Evolutionary conservation across 495 filamentous ascomycete species (phyloP).

Genomic region (Penicillium malachiteum): DNA sequence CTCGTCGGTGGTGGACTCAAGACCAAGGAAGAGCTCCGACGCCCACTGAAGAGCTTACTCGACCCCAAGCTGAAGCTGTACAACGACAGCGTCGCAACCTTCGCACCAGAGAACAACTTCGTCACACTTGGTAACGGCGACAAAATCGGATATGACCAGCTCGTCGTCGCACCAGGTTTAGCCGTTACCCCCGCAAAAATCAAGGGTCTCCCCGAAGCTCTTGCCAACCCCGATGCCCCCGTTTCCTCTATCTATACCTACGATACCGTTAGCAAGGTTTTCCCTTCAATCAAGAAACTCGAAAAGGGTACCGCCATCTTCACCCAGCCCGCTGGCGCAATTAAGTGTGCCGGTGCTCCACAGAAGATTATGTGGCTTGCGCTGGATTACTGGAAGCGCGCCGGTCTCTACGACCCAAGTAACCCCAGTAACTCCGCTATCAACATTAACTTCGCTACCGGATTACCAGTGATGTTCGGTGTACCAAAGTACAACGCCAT

Average conservation of each 20-base stretch:
- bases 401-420: conserved; percentile 54
- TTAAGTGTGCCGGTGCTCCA: conserved; percentile 70
- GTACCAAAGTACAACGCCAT: conserved; percentile 66
- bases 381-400: conserved; percentile 61
- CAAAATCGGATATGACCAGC: conserved; percentile 61
- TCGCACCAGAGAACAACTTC: conserved; percentile 57
- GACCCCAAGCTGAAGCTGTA: conserved; percentile 64
- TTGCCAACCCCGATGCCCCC: conserved; percentile 51
- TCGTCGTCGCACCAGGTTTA: conserved; percentile 65
- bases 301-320: conserved; percentile 62
- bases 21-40: conserved; percentile 51
- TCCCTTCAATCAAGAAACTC: conserved; percentile 53
- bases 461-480: conserved; percentile 62
- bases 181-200: conserved; percentile 54
- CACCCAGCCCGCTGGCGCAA: conserved; percentile 63
- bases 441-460: conserved; percentile 64
- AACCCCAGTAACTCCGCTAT: conserved; percentile 47
- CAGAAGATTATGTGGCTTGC: conserved; percentile 74
- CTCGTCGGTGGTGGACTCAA: conserved; percentile 66
- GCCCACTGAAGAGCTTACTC: conserved; percentile 51
- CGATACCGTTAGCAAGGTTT: conserved; percentile 58
- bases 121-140: conserved; percentile 59
- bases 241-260: conserved; percentile 68
- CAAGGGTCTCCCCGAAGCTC: conserved; percentile 60
- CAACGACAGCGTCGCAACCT: conserved; percentile 48